phyloP scores from a whole-genome alignment of 768 basidiomycete species.

The Hericium erinaceus region DNA sequence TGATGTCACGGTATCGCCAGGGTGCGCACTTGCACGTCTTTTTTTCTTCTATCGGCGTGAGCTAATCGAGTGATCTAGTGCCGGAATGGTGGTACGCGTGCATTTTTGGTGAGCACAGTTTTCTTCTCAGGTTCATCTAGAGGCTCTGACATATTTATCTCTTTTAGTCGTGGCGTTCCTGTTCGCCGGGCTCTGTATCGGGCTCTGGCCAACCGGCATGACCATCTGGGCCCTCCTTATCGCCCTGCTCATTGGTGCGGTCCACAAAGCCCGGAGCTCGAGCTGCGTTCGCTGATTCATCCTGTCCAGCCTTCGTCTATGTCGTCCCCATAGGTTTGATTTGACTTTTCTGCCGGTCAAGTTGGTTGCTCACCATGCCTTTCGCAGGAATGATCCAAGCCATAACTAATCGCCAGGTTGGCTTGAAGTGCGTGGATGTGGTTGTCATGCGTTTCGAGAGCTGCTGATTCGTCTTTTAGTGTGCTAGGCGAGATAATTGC shows the following conservation, averaged over 20 bases:
- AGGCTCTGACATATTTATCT: not conserved
- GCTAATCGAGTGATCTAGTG: conserved; percentile 18
- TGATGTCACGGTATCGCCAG: conserved; percentile 26
- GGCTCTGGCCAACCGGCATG: conserved; percentile 55
- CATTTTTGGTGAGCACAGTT: conserved; percentile 23
- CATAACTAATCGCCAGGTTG: conserved; percentile 70
- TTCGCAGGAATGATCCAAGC: conserved; percentile 55
- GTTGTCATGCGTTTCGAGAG: not conserved
- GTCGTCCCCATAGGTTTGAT: conserved; percentile 62
- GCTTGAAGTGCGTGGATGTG: conserved; percentile 29
- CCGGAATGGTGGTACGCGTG: conserved; percentile 30
- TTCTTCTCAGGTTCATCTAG: too few species aligned
- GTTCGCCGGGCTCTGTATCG: conserved; percentile 50
- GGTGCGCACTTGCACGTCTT: not conserved
- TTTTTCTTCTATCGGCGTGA: not conserved
- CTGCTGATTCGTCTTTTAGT: conserved; percentile 20
- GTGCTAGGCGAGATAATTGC: conserved; percentile 69
- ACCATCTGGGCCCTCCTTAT: conserved; percentile 57
- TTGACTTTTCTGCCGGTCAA: not conserved
- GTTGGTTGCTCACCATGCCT: conserved; percentile 5
- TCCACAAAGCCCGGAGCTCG: not conserved
- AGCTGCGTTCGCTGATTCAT: not conserved
- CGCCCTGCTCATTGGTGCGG: conserved; percentile 31
- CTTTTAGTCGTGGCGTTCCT: conserved; percentile 41
- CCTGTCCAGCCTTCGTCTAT: conserved; percentile 37